Evolutionary conservation across 768 basidiomycete species (phyloP).

Genomic region (Trichaptum fuscoviolaceum): DNA sequence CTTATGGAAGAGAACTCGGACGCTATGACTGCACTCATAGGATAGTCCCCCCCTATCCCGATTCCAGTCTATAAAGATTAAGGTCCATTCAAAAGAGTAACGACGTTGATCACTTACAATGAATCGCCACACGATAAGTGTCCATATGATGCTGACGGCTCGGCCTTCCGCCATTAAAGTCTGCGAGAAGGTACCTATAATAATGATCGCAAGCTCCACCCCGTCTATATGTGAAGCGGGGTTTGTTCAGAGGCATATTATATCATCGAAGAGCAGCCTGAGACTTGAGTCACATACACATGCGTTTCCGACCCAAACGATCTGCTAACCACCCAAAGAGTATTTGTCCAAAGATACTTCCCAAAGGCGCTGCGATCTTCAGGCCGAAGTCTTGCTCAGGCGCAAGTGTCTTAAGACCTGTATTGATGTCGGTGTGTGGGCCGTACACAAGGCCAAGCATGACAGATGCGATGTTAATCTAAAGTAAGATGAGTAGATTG

Average conservation of each 20-base stretch:
- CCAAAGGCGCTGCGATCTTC: constrained; percentile 38
- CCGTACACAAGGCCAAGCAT: constrained; percentile 44
- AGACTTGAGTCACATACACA: constrained; percentile 23
- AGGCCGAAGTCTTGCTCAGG: constrained; percentile 43
- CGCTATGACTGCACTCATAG: constrained; percentile 41
- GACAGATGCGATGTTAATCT: constrained; percentile 40
- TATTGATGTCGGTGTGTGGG: constrained; percentile 9
- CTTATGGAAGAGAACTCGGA: constrained; percentile 43
- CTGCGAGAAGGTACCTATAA: constrained; percentile 33
- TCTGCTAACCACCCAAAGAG: constrained; percentile 44
- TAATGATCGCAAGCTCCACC: constrained; percentile 35
- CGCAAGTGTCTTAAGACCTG: not conserved
- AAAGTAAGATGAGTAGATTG: constrained; percentile 26
- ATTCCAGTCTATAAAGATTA: constrained; percentile 23
- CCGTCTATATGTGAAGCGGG: constrained; percentile 31
- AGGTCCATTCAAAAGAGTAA: too few species aligned
- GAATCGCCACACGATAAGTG: constrained; percentile 42
- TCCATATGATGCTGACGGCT: constrained; percentile 36
- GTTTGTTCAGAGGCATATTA: not conserved
- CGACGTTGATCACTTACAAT: constrained; percentile 25
- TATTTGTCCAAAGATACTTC: constrained; percentile 36
- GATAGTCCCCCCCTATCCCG: constrained; percentile 46
- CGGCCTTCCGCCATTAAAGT: constrained; percentile 32
- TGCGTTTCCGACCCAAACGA: constrained; percentile 35
- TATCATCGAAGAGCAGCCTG: too few species aligned